These are phyloP conservation scores for Fusarium sp. DNA, from an alignment of 2,329 filamentous ascomycete genomes.

Conservation along the genomic window DNA sequence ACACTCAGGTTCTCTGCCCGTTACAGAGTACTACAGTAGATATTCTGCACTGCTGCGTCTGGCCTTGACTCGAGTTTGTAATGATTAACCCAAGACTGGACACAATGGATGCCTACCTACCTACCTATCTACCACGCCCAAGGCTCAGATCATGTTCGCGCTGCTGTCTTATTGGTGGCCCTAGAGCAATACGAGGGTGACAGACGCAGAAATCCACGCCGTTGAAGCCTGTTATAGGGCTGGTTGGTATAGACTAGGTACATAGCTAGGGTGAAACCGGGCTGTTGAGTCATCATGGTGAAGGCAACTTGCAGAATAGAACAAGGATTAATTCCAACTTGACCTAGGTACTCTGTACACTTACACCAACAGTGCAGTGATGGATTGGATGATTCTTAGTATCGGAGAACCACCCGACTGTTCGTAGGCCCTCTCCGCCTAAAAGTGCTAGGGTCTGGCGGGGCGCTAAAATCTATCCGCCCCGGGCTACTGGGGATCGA, in stretches of 20 bases:
- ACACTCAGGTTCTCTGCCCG: not conserved
- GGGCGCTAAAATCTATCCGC: constrained; percentile 28
- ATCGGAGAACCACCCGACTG: not conserved
- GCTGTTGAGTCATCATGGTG: not conserved
- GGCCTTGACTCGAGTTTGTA: not conserved
- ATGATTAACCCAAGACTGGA: not conserved
- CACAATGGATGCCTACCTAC: not conserved
- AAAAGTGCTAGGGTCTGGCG: not conserved
- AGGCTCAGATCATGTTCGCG: not conserved
- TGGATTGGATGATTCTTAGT: not conserved
- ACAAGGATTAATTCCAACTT: constrained; percentile 11
- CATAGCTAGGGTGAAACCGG: constrained; percentile 23
- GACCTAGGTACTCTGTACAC: not conserved
- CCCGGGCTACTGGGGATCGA: constrained; percentile 9
- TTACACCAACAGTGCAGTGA: not conserved
- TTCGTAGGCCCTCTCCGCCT: not conserved
- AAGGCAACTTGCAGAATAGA: constrained; percentile 9
- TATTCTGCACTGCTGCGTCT: not conserved
- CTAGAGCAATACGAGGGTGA: not conserved
- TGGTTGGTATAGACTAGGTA: constrained; percentile 1
- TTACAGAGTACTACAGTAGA: not conserved
- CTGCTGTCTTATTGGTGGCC: not conserved
- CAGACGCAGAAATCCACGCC: not conserved
- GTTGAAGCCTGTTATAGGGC: not conserved
- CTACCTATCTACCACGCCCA: not conserved